Conservation (phyloP, 2,329 filamentous ascomycete genomes). For the Fonsecaea pugnacius region DNA sequence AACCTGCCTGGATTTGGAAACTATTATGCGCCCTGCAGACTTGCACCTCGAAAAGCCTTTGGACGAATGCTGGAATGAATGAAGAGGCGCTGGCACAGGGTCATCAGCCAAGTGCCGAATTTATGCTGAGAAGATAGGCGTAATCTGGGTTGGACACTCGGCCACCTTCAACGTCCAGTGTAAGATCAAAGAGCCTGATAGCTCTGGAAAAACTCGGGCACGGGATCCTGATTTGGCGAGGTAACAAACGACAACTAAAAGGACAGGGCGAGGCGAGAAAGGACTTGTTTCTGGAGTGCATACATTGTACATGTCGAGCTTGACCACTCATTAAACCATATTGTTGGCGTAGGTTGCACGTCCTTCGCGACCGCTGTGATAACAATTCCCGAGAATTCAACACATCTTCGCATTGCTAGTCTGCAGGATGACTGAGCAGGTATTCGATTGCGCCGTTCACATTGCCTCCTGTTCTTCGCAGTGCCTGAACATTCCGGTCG, state of each 20-base stretch:
- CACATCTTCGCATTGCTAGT: background rate
- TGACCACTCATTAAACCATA: background rate
- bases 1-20: background rate
- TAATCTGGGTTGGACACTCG: background rate
- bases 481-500: constrained; percentile 84
- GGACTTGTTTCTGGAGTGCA: constrained; percentile 1
- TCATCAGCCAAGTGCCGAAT: background rate
- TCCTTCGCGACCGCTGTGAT: background rate
- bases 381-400: constrained; percentile 1
- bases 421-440: constrained; percentile 36
- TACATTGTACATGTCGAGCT: constrained; percentile 16
- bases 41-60: background rate
- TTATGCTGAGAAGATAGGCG: background rate
- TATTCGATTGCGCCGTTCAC: constrained; percentile 72
- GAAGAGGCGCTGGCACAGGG: background rate
- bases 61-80: background rate
- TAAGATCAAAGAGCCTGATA: background rate
- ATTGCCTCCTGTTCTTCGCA: constrained; percentile 86
- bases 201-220: background rate
- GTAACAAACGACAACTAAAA: background rate
- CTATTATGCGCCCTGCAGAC: background rate
- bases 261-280: background rate
- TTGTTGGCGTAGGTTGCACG: constrained; percentile 2
- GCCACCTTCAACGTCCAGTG: background rate
- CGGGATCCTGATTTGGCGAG: background rate